Conservation (phyloP, 331 rosid species). For the Stylosanthes scabra region DNA sequence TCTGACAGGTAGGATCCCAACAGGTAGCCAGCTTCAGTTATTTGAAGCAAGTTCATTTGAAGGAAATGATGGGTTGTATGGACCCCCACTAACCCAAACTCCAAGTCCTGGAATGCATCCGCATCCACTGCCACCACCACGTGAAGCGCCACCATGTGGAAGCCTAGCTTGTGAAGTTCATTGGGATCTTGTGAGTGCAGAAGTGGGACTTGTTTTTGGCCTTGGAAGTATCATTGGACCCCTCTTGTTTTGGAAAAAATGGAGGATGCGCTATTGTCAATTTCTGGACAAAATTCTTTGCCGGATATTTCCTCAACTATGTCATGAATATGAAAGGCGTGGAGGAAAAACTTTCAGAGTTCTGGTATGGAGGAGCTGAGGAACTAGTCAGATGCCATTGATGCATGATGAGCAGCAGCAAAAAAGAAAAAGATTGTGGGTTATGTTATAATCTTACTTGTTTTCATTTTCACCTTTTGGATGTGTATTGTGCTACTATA, state of each 20-base stretch:
- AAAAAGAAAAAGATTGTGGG: no score
- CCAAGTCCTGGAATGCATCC: not conserved
- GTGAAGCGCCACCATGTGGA: not conserved
- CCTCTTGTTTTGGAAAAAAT: conserved; percentile 17
- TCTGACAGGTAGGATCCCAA: conserved; percentile 52
- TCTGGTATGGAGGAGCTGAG: not conserved
- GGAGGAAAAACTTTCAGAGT: not conserved
- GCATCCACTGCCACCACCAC: not conserved
- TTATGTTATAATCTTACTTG: no score
- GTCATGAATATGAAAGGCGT: not conserved
- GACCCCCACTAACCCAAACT: not conserved
- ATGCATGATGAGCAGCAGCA: no score
- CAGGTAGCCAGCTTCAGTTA: conserved; percentile 38
- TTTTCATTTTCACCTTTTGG: no score
- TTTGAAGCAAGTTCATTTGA: conserved; percentile 11
- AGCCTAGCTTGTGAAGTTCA: not conserved
- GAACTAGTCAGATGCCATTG: no score
- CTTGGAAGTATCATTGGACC: conserved; percentile 21
- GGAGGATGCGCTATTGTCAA: conserved; percentile 29
- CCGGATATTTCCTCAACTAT: conserved; percentile 2
- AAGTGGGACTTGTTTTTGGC: conserved; percentile 25
- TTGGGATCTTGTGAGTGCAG: conserved; percentile 22
- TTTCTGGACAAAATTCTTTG: conserved; percentile 13
- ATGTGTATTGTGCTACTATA: no score
- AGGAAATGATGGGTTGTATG: conserved; percentile 48